These are phyloP conservation scores for Suhomyces guaymorum DNA, from an alignment of 1,139 yeast genomes.

Conservation along the genomic window DNA sequence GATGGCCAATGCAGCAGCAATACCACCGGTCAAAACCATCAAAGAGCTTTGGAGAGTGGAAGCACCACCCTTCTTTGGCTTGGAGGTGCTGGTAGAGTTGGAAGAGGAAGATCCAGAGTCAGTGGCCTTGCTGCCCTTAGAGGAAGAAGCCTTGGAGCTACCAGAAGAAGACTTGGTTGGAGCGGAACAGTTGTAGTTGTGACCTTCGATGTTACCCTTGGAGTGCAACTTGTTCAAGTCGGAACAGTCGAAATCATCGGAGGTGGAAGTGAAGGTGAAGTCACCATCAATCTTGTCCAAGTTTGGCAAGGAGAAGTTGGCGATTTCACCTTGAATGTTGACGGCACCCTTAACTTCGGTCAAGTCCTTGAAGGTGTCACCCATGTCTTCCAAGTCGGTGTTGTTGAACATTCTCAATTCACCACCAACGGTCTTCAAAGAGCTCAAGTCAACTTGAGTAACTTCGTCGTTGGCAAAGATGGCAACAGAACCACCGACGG, in stretches of 20 bases:
- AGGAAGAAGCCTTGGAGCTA: constrained; percentile 18
- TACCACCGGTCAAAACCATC: constrained; percentile 18
- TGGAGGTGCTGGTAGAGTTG: constrained; percentile 3
- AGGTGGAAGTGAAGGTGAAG: constrained; percentile 39
- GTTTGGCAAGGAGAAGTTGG: constrained; percentile 40
- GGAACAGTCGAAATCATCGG: constrained; percentile 42
- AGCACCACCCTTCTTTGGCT: constrained; percentile 21
- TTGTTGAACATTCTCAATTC: constrained; percentile 47
- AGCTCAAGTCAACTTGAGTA: constrained; percentile 29
- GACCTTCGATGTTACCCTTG: constrained; percentile 42
- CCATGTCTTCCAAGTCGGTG: constrained; percentile 39
- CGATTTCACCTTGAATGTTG: constrained; percentile 40
- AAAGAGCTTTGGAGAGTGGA: constrained; percentile 12
- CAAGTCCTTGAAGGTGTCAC: constrained; percentile 33
- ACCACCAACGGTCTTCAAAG: constrained; percentile 42
- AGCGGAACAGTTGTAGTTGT: constrained; percentile 47
- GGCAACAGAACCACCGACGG: constrained; percentile 45
- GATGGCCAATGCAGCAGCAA: constrained; percentile 26
- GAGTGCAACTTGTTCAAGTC: constrained; percentile 36
- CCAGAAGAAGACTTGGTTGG: constrained; percentile 25
- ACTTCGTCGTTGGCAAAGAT: constrained; percentile 47
- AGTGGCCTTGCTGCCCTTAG: constrained; percentile 16
- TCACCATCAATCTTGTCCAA: constrained; percentile 48
- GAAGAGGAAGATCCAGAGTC: constrained; percentile 18
- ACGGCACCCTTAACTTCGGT: constrained; percentile 46